Evolutionary conservation across 2,329 filamentous ascomycete species (phyloP), one percentile per base, ranked within the genome.

Genomic region (Epichloe scottii): DNA sequence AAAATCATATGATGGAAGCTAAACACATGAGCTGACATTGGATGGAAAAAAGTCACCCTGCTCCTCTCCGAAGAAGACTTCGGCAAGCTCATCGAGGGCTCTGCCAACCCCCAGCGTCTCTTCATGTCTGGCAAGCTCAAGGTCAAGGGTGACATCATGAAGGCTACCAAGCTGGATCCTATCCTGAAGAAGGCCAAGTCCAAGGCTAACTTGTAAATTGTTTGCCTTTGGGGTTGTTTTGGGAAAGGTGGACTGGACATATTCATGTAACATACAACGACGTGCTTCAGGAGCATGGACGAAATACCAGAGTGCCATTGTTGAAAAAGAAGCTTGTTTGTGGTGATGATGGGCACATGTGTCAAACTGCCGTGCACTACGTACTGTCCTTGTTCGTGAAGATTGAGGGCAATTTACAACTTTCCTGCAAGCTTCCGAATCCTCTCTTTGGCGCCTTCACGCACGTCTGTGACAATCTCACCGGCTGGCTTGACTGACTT

Each of bases 61-160:
- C 69, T 77, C 5, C 79, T 97, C 58, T 87, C 83, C 54, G 93
- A 98, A 56, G 79, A 81, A 52, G 89, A 97, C 71, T 98, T 98
- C 65, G 81, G 74, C 58, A 84, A 85, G 66, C 79, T 98, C 58
- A 83, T 95, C 50, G 64, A 76, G 38, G 93, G 93, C 66, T 89
- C 94, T 75, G 89, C 87, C 61, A 95, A 96, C 66, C 89, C 93
- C 52, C 93, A 98, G 77, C 83, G 84, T 60, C 74, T 98, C 57
- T 96, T 97, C 74, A 97, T 98, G 91, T 81, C 81, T n/a, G 93
- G 93, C 62, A 96, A 95, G 78, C 77, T 98, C 65, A 98, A 97
- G 86, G 81, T 97, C 67, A 94, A 89, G 81, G 93, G 93, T 56
- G 89, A 97, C 68, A 82, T 97, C 55, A 97, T 97, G 91, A 96